These are phyloP conservation scores for Starmerella floris DNA, from an alignment of 805 yeast genomes.

Conservation along the genomic window DNA sequence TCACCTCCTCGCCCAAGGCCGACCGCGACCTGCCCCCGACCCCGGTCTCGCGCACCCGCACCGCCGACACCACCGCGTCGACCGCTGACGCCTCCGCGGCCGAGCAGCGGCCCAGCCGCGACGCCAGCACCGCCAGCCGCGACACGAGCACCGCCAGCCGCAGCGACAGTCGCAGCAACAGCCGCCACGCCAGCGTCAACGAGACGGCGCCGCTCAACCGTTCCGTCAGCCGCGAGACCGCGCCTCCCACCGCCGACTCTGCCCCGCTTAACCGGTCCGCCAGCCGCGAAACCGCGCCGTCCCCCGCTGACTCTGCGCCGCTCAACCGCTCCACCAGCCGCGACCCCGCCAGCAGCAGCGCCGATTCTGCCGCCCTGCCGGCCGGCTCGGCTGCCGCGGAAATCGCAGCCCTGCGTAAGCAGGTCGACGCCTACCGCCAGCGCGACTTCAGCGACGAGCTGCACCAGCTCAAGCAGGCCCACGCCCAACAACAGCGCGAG, in stretches of 20 bases:
- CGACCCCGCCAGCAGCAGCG: slow-evolving; percentile 2
- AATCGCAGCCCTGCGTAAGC: slow-evolving; percentile 12
- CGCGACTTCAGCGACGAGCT: slow-evolving; percentile 19
- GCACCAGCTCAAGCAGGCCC: slow-evolving; percentile 12
- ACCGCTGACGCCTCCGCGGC: background rate
- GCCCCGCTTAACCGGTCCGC: background rate
- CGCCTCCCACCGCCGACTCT: background rate
- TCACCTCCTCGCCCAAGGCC: background rate
- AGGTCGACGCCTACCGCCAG: slow-evolving; percentile 15
- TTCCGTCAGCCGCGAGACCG: background rate
- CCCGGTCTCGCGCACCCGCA: background rate
- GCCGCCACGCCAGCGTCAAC: too few species aligned
- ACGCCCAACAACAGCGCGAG: slow-evolving; percentile 15
- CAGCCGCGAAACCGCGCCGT: background rate
- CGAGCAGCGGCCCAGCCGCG: background rate
- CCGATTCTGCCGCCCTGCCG: slow-evolving; percentile 1
- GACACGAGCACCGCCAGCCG: background rate
- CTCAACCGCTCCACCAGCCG: background rate
- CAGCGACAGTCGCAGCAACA: background rate
- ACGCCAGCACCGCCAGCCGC: background rate
- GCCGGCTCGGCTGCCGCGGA: slow-evolving; percentile 7
- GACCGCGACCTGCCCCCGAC: background rate
- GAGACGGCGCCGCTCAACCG: too few species aligned
- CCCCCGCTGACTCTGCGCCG: background rate
- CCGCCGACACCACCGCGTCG: background rate